Conservation (phyloP, 2,329 filamentous ascomycete genomes). For the Cadophora gregata region DNA sequence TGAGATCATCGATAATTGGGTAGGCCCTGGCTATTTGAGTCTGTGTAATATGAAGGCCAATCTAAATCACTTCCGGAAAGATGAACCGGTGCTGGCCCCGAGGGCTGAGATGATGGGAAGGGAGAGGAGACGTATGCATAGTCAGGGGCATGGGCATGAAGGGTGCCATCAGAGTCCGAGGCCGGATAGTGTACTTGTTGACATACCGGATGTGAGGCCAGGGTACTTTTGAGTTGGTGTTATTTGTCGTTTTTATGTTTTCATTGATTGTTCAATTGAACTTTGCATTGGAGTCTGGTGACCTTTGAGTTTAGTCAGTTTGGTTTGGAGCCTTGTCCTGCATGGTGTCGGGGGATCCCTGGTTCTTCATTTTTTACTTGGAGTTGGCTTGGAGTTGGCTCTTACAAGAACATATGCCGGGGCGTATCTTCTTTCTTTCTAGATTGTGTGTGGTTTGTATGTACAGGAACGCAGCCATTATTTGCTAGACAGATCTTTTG, state of each 20-base stretch:
- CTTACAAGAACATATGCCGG: not conserved
- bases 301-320: not conserved
- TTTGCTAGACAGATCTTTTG: not conserved
- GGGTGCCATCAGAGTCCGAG: constrained; percentile 31
- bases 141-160: constrained; percentile 24
- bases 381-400: not conserved
- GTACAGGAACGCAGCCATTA: not conserved
- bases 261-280: not conserved
- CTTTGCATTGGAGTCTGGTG: not conserved
- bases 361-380: not conserved
- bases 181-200: constrained; percentile 7
- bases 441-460: not conserved
- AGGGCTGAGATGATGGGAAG: constrained; percentile 4
- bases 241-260: not conserved
- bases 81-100: constrained; percentile 5
- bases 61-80: constrained; percentile 56
- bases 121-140: not conserved
- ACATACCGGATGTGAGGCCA: not conserved
- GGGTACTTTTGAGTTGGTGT: constrained; percentile 5
- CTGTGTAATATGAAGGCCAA: constrained; percentile 67
- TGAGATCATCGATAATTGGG: constrained; percentile 65
- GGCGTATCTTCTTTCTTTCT: constrained; percentile 5
- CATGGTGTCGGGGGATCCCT: not conserved
- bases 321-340: not conserved
- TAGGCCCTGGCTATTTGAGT: constrained; percentile 57